Base-by-base conservation (phyloP, 2,329 filamentous ascomycete genomes). In the Penicillium nordicum region DNA sequence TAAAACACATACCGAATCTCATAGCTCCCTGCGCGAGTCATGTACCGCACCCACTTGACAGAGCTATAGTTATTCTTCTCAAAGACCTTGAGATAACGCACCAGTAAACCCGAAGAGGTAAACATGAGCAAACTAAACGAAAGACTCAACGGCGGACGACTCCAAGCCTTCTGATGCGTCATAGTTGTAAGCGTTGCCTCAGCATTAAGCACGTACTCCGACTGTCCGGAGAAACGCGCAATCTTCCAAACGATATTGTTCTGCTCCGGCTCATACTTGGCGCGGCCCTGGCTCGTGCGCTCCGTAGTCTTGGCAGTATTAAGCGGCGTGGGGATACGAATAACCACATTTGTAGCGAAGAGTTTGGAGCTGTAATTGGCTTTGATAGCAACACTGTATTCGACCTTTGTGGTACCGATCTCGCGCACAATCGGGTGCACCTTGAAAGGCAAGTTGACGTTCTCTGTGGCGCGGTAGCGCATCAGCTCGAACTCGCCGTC, bases 171-270 rank as follows among this genome's bases (percentile, higher is more conserved):
- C 74, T 97, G 92, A 69, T 96, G 96, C 46, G 95, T 99, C 92
- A 97, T 99, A 74, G 89, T 92, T 6, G 92, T 96, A 67, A 99
- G 79, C 53, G 89, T 88, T 41, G 94, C 94, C 76, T 99, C 95
- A 10, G 94, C 94, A 67, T 89, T 95, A 57, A 99, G 81, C 12
- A 99, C 93, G 63, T 88, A 99, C 76, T 99, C 94, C 76, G 88
- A 93, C 76, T 97, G 92, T n/a, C 94, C 94, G 0, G 92, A 94
- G 76, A 99, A 99, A n/a, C 94, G 85, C 12, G 92, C 89, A 64
- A 99, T 97, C 82, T 97, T 97, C 94, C 94, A 99, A 12, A 97
- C 89, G 62, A 99, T 97, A 70, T 93, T 91, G 80, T 99, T 99
- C 72, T 97, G 92, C 62, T 92, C 90, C 0, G 94, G 95, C 76